Conservation (phyloP, 345 rosid genomes). For the Syzygium grande region DNA sequence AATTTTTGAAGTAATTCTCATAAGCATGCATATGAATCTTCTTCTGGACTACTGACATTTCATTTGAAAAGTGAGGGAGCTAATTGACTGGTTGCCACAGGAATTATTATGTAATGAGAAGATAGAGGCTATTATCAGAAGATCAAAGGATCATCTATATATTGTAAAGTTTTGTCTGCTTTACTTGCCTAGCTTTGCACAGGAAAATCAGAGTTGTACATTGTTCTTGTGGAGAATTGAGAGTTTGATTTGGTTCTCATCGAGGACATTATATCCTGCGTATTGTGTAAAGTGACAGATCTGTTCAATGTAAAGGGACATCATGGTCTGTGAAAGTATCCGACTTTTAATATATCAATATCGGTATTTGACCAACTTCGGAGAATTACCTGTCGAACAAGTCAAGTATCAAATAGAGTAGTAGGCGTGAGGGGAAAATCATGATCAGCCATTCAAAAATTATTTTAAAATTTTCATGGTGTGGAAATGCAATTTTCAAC, state of each 20-base stretch:
- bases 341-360: not conserved
- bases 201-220: not conserved
- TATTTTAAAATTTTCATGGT: not conserved
- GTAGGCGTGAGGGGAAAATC: not conserved
- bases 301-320: not conserved
- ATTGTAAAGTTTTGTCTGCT: not conserved
- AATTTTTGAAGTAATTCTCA: not conserved
- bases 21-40: not conserved
- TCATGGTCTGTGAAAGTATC: not conserved
- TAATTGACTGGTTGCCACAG: not conserved
- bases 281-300: not conserved
- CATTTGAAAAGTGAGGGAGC: not conserved
- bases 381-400: not conserved
- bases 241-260: not conserved
- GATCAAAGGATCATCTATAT: not conserved
- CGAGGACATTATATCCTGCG: not conserved
- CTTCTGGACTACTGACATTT: not conserved
- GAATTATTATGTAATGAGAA: not conserved
- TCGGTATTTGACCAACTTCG: not conserved
- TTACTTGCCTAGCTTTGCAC: not conserved
- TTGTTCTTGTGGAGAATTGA: not conserved
- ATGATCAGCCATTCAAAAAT: not conserved
- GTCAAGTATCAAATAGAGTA: not conserved
- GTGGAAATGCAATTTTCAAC: not conserved
- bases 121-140: not conserved